Percentiles rank a stretch among this genome's conserved stretches.
Evolutionary conservation across 2,329 filamentous ascomycete genomes (phyloP).

Genomic region (Penicillium sp.): DNA sequence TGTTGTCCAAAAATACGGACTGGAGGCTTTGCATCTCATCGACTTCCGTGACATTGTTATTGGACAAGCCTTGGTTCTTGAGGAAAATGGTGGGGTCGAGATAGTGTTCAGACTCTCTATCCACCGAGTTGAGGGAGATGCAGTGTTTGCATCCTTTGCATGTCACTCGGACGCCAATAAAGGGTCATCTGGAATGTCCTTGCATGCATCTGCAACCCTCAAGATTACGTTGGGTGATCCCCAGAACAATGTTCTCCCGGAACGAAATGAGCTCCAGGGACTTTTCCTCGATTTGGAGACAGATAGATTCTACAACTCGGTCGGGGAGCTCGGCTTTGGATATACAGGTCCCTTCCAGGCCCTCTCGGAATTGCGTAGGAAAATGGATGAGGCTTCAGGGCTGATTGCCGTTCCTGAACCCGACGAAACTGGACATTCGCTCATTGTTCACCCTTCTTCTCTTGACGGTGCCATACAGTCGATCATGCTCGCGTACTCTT

Average conservation of each 20-base stretch:
- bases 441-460: conserved; percentile 19
- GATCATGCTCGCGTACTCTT: conserved; percentile 24
- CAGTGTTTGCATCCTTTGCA: conserved; percentile 14
- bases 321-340: conserved; percentile 27
- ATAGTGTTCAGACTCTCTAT: conserved; percentile 23
- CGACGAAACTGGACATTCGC: neutral
- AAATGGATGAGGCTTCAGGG: conserved; percentile 23
- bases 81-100: conserved; percentile 24
- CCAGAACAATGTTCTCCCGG: conserved; percentile 11
- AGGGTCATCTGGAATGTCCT: conserved; percentile 14
- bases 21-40: conserved; percentile 21
- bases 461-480: conserved; percentile 24
- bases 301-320: conserved; percentile 28
- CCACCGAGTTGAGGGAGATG: neutral
- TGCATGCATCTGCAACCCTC: conserved; percentile 18
- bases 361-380: conserved; percentile 17
- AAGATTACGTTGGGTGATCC: conserved; percentile 12
- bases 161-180: conserved; percentile 24
- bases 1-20: conserved; percentile 12
- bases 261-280: neutral
- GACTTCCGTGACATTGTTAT: conserved; percentile 27
- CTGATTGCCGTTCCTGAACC: conserved; percentile 14
- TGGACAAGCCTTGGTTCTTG: conserved; percentile 28
- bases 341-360: conserved; percentile 28
- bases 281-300: conserved; percentile 19